Conservation (phyloP, 768 basidiomycete genomes). For the Suillus alpinus region DNA sequence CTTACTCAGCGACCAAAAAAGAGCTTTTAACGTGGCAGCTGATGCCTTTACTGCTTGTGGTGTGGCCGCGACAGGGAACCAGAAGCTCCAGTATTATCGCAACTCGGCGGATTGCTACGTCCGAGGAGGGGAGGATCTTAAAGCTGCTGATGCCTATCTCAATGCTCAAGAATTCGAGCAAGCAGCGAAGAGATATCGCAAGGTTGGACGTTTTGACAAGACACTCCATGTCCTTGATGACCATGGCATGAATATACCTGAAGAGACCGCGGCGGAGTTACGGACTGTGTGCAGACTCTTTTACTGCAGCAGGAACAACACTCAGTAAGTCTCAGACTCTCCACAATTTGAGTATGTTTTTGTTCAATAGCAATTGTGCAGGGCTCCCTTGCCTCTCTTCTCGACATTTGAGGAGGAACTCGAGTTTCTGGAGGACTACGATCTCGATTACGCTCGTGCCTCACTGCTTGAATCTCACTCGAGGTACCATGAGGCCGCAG, state of each 20-base stretch:
- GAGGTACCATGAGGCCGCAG: constrained; percentile 48
- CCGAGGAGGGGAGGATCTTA: constrained; percentile 33
- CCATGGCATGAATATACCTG: constrained; percentile 31
- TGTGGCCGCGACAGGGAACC: constrained; percentile 24
- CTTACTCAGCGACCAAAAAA: constrained; percentile 20
- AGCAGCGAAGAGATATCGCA: constrained; percentile 48
- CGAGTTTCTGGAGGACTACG: constrained; percentile 55
- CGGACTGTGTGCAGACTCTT: constrained; percentile 42
- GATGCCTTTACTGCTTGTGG: constrained; percentile 47
- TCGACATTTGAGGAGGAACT: constrained; percentile 47
- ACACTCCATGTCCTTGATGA: constrained; percentile 44
- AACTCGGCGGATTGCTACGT: constrained; percentile 49
- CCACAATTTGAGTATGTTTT: background rate
- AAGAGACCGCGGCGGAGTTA: constrained; percentile 34
- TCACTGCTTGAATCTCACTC: constrained; percentile 41
- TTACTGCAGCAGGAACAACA: constrained; percentile 37
- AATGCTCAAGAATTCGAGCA: constrained; percentile 40
- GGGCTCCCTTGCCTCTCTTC: constrained; percentile 50
- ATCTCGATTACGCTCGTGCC: constrained; percentile 48
- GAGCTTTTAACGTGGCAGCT: constrained; percentile 45
- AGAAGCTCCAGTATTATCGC: constrained; percentile 35
- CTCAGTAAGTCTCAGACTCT: constrained; percentile 22
- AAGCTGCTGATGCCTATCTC: constrained; percentile 45
- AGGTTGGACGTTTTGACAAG: constrained; percentile 49
- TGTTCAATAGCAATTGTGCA: constrained; percentile 21